phyloP scores from a whole-genome alignment of 257 asterid genomes.

The Verbascum thapsus region DNA sequence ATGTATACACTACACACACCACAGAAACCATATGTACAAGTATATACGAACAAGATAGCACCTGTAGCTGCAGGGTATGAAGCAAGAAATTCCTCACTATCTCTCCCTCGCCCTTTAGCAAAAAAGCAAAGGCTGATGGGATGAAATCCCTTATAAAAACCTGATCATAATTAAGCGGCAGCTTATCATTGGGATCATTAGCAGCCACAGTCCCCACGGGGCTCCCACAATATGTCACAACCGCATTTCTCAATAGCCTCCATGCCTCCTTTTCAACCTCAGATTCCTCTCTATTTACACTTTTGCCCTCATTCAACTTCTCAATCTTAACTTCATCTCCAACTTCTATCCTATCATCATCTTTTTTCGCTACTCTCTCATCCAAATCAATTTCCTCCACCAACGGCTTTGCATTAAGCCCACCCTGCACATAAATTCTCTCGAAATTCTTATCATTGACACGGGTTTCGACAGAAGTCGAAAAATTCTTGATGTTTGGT shows the following conservation, averaged over 20 bases:
- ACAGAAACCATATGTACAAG: not conserved
- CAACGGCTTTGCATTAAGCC: conserved; percentile 69
- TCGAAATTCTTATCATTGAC: conserved; percentile 81
- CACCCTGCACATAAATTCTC: conserved; percentile 80
- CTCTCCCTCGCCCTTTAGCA: conserved; percentile 90
- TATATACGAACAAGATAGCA: conserved; percentile 26
- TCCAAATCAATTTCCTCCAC: conserved; percentile 52
- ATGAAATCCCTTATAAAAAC: conserved; percentile 88
- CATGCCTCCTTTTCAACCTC: conserved; percentile 77
- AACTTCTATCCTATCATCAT: conserved; percentile 17
- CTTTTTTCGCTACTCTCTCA: conserved; percentile 33
- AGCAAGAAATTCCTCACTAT: conserved; percentile 87
- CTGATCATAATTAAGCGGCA: conserved; percentile 90
- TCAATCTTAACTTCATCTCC: conserved; percentile 22
- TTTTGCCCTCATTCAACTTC: conserved; percentile 30
- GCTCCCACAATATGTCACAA: conserved; percentile 77
- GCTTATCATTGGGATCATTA: conserved; percentile 74
- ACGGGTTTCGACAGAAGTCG: conserved; percentile 59
- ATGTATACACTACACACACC: not conserved
- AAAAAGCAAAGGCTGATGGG: conserved; percentile 90
- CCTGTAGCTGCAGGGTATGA: conserved; percentile 95
- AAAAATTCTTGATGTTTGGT: conserved; percentile 50
- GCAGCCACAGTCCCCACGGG: conserved; percentile 95
- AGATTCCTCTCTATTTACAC: conserved; percentile 47
- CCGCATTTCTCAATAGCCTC: conserved; percentile 68